Percentiles rank a stretch among this genome's conserved stretches.
Evolutionary conservation across 2,329 filamentous ascomycete species (phyloP).

Genomic region (Akanthomyces dipterigenus): DNA sequence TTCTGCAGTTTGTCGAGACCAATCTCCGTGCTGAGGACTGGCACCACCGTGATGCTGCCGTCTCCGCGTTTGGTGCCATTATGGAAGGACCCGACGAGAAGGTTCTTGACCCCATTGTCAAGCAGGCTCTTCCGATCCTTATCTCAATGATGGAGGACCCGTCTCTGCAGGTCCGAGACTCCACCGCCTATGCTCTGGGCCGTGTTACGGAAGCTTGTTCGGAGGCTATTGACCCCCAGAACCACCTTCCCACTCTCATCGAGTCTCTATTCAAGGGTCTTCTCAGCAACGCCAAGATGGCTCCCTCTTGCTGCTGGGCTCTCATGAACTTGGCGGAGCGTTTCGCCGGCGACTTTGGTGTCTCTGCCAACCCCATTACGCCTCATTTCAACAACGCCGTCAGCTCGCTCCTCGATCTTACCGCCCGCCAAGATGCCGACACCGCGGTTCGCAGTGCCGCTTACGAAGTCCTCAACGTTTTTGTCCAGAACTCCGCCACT

Average conservation of each 20-base stretch:
- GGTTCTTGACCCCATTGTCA: slow-evolving; percentile 86
- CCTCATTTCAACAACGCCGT: slow-evolving; percentile 92
- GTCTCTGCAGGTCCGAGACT: slow-evolving; percentile 87
- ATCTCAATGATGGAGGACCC: slow-evolving; percentile 88
- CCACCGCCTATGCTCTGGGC: slow-evolving; percentile 89
- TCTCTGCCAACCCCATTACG: slow-evolving; percentile 72
- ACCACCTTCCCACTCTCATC: slow-evolving; percentile 80
- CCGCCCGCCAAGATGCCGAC: slow-evolving; percentile 74
- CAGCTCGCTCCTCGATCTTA: slow-evolving; percentile 75
- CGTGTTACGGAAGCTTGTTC: slow-evolving; percentile 93
- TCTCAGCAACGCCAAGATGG: slow-evolving; percentile 91
- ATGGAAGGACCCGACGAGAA: slow-evolving; percentile 97
- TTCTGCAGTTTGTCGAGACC: slow-evolving; percentile 84
- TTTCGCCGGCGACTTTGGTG: slow-evolving; percentile 81
- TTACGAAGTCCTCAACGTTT: slow-evolving; percentile 94
- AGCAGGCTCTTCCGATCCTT: slow-evolving; percentile 86
- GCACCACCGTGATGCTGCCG: slow-evolving; percentile 90
- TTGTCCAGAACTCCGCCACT: slow-evolving; percentile 82
- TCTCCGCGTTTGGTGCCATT: slow-evolving; percentile 95
- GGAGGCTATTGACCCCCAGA: slow-evolving; percentile 77
- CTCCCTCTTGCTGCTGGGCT: slow-evolving; percentile 96
- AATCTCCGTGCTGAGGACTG: slow-evolving; percentile 89
- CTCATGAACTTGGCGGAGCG: slow-evolving; percentile 97
- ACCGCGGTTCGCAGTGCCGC: slow-evolving; percentile 88
- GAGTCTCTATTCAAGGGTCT: slow-evolving; percentile 84